These are phyloP conservation scores for Alternaria arbusti DNA, from an alignment of 2,329 filamentous ascomycete genomes.

Conservation along the genomic window DNA sequence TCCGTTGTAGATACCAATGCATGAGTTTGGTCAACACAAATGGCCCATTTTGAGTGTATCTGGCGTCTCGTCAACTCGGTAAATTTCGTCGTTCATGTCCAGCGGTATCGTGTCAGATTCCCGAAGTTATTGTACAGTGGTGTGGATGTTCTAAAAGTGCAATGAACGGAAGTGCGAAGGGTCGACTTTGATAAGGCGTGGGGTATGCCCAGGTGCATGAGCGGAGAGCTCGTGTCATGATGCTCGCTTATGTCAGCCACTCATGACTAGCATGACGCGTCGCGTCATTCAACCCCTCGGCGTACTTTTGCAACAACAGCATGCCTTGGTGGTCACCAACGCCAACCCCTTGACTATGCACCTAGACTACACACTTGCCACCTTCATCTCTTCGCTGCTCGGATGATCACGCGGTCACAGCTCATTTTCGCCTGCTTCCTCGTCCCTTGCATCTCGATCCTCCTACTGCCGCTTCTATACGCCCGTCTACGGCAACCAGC, in stretches of 20 bases:
- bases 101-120: neutral
- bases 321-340: neutral
- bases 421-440: neutral
- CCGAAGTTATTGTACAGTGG: no score
- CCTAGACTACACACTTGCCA: neutral
- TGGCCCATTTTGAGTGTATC: neutral
- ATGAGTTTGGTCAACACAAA: neutral
- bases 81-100: no score
- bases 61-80: neutral
- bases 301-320: neutral
- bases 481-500: neutral
- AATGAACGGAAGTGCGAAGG: neutral
- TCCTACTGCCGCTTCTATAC: constrained; percentile 1
- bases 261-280: neutral
- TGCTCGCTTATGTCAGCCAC: neutral
- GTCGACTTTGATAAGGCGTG: neutral
- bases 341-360: neutral
- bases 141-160: fast-evolving
- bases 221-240: neutral
- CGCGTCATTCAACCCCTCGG: neutral
- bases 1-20: neutral
- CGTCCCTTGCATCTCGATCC: neutral
- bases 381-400: neutral
- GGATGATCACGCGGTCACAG: constrained; percentile 3
- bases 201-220: neutral